These are phyloP conservation scores for Tranzscheliella williamsii DNA, from an alignment of 1,284 basidiomycete species.

Conservation along the genomic window DNA sequence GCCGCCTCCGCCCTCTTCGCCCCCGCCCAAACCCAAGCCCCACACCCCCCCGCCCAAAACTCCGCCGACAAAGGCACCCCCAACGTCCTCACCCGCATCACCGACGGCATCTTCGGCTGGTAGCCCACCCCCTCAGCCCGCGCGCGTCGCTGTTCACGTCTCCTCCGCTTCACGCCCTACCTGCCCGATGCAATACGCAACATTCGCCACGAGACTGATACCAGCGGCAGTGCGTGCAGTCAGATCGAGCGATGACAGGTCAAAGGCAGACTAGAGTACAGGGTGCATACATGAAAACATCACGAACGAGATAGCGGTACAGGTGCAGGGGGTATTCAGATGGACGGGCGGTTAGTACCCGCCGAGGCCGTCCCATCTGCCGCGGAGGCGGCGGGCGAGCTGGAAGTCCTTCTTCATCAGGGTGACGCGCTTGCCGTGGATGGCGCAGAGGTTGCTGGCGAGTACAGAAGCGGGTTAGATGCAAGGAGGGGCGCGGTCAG, in stretches of 20 bases:
- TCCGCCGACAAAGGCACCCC: conserved; percentile 9
- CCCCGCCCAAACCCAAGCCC: conserved; percentile 11
- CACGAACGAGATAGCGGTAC: too few relatives aligned
- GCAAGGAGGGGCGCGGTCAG: background rate
- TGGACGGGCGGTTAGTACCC: conserved; percentile 14
- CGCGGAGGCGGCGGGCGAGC: conserved; percentile 56
- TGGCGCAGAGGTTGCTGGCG: conserved; percentile 57
- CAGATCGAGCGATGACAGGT: too few relatives aligned
- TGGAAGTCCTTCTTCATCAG: conserved; percentile 61
- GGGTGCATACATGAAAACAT: too few relatives aligned
- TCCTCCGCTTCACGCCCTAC: too few relatives aligned
- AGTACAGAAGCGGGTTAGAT: background rate
- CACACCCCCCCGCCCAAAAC: too few relatives aligned
- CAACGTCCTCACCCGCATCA: conserved; percentile 38
- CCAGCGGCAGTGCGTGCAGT: too few relatives aligned
- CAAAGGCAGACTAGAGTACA: too few relatives aligned
- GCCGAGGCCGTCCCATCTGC: conserved; percentile 59
- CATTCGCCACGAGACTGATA: too few relatives aligned
- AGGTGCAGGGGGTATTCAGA: too few relatives aligned
- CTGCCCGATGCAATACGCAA: too few relatives aligned
- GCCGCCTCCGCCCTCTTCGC: conserved; percentile 36
- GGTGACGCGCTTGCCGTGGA: conserved; percentile 58
- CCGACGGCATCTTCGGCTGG: conserved; percentile 55
- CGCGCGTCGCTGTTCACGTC: too few relatives aligned
- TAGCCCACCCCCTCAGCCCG: too few relatives aligned